These are phyloP conservation scores for Pyricularia sp. DNA, from an alignment of 2,329 filamentous ascomycete genomes.

Conservation along the genomic window DNA sequence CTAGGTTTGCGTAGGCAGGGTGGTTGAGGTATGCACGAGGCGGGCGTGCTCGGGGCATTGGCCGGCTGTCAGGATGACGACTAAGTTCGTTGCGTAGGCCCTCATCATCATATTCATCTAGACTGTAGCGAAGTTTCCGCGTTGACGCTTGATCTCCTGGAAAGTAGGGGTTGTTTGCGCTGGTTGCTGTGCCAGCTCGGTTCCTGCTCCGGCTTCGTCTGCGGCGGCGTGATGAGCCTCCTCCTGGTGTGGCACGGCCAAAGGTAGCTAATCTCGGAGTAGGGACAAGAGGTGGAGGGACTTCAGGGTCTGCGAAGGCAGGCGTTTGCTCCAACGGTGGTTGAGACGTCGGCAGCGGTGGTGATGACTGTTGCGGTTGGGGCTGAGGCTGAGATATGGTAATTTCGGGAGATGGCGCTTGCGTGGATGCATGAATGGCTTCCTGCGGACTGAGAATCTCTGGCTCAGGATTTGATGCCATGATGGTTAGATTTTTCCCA, in stretches of 20 bases:
- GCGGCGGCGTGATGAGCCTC: background rate
- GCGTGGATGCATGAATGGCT: background rate
- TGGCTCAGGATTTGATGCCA: background rate
- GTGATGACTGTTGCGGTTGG: background rate
- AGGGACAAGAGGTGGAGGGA: background rate
- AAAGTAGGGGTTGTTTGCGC: background rate
- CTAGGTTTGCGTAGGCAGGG: background rate
- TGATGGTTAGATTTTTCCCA: background rate
- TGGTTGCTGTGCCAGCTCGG: background rate
- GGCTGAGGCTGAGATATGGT: background rate
- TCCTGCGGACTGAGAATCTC: background rate
- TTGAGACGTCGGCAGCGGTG: background rate
- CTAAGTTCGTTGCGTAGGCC: background rate
- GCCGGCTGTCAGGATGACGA: background rate
- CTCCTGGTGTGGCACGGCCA: background rate
- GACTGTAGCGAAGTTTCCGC: background rate
- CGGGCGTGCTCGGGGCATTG: background rate
- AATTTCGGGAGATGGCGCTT: background rate
- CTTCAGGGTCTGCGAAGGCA: background rate
- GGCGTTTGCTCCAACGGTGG: background rate
- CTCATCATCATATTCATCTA: background rate
- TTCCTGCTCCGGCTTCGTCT: background rate
- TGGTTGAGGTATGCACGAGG: constrained; percentile 4
- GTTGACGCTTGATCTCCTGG: background rate
- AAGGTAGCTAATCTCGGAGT: background rate